Evolutionary conservation across 2,329 filamentous ascomycete species (phyloP), one percentile per base, ranked within the genome.

Genomic region (Cercospora brassicicola): DNA sequence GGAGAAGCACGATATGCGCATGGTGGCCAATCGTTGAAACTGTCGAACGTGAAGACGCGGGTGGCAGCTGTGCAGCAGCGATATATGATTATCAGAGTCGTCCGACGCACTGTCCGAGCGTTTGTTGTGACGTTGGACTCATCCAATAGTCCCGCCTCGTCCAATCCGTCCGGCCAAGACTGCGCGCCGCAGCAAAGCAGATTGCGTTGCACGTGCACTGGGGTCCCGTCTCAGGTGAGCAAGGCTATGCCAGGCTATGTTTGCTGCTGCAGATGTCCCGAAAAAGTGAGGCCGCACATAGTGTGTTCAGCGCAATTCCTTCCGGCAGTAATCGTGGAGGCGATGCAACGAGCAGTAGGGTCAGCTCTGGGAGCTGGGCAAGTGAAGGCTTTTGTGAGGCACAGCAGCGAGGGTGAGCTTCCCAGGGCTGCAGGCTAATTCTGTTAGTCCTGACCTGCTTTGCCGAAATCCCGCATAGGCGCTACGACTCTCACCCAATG

Each of bases 1-100:
- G 56, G 72, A 73, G 66, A 77, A 77, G 69, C 76, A 77, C 64
- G 68, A 73, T 64, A 77, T 67, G 18, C 67, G 71, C 76, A 77
- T 77, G 42, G 31, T 74, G 15, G 56, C 39, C 39, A 57, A 48
- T 42, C 26, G 59, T 62, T 33, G 57, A 39, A 42, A 18, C 51
- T 48, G 59, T 62, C 31, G n/a, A 23, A 42, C 15, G n/a, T 67
- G 36, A 33, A 57, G 62, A 63, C 36, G 59, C 55, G 45, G 48
- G 59, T 42, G 61, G 33, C 53, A 42, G 63, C 26, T 42, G 36
- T 42, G 57, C 33, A 11, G 45, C 30, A 28, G 39, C 31, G 30
- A 28, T 56, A 26, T 57, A 23, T 20, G 1, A 23, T 48, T 20
- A 31, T 55, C 28, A 20, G 23, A 55, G 23, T 18, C 45, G 60